Percentiles rank a stretch among this genome's conserved stretches.
phyloP scores from a whole-genome alignment of 768 basidiomycete species.

The Boletales sp. region DNA sequence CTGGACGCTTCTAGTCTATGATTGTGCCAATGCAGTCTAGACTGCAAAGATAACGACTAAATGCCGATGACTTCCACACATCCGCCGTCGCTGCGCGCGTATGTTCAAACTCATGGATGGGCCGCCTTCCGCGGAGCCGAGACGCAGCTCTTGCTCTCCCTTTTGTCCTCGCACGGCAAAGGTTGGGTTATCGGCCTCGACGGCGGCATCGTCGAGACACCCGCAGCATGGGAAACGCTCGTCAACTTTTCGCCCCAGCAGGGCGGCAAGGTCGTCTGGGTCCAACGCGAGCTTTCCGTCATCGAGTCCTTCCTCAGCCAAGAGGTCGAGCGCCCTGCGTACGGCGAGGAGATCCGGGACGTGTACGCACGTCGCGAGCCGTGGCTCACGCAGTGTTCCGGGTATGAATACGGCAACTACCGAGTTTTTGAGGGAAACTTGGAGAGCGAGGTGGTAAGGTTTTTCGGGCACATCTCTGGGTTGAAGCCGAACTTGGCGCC shows the following conservation, averaged over 20 bases:
- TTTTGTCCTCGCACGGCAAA: constrained; percentile 53
- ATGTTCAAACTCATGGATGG: constrained; percentile 85
- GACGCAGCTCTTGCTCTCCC: constrained; percentile 58
- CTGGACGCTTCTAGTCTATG: no score
- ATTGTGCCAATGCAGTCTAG: no score
- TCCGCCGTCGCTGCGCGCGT: constrained; percentile 61
- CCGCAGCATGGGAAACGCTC: constrained; percentile 68
- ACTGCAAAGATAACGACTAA: no score
- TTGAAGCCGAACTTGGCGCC: constrained; percentile 58
- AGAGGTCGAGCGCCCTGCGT: constrained; percentile 80
- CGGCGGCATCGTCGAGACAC: constrained; percentile 90
- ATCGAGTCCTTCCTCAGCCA: constrained; percentile 75
- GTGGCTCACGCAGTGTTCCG: constrained; percentile 82
- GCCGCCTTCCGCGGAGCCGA: constrained; percentile 84
- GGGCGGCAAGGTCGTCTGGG: constrained; percentile 77
- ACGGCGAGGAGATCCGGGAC: constrained; percentile 80
- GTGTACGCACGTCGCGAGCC: constrained; percentile 82
- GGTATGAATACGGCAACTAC: constrained; percentile 80
- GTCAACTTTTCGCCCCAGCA: constrained; percentile 52
- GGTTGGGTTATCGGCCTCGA: constrained; percentile 87
- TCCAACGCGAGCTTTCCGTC: constrained; percentile 76
- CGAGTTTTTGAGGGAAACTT: constrained; percentile 38
- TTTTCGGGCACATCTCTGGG: constrained; percentile 87
- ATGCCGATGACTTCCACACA: constrained; percentile 38
- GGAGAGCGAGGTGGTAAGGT: constrained; percentile 64